Conservation (phyloP, 2,329 filamentous ascomycete species). For the Fusarium setosum region DNA sequence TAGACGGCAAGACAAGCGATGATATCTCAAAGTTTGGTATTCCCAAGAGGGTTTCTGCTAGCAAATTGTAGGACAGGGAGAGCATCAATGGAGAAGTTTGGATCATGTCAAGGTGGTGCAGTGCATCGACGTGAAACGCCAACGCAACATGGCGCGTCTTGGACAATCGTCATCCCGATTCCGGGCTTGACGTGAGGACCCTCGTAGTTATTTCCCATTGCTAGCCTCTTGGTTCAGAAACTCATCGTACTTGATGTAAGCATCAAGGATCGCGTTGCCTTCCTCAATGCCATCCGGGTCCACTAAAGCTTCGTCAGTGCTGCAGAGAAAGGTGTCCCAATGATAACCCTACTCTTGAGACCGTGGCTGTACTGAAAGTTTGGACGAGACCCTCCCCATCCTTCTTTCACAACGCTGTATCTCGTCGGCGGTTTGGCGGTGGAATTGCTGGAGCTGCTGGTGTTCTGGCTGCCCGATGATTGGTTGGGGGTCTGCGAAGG, state of each 20-base stretch:
- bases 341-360: neutral
- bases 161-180: neutral
- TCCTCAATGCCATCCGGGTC: conserved; percentile 1
- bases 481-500: too few relatives aligned
- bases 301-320: conserved; percentile 7
- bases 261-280: conserved; percentile 10
- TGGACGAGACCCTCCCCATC: conserved; percentile 7
- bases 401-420: conserved; percentile 6
- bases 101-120: too few relatives aligned
- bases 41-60: neutral
- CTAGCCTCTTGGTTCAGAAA: neutral
- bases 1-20: conserved; percentile 27
- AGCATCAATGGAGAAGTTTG: too few relatives aligned
- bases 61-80: neutral
- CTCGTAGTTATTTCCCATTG: neutral
- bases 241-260: neutral
- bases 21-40: conserved; percentile 29
- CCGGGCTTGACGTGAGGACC: too few relatives aligned
- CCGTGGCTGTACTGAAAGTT: conserved; percentile 7
- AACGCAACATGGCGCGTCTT: too few relatives aligned
- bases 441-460: neutral
- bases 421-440: neutral
- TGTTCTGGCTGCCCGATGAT: too few relatives aligned
- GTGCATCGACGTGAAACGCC: too few relatives aligned
- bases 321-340: neutral